Evolutionary conservation across 805 yeast species (phyloP), one percentile per base, ranked within the genome.

Genomic region (Candida dajiaensis): DNA sequence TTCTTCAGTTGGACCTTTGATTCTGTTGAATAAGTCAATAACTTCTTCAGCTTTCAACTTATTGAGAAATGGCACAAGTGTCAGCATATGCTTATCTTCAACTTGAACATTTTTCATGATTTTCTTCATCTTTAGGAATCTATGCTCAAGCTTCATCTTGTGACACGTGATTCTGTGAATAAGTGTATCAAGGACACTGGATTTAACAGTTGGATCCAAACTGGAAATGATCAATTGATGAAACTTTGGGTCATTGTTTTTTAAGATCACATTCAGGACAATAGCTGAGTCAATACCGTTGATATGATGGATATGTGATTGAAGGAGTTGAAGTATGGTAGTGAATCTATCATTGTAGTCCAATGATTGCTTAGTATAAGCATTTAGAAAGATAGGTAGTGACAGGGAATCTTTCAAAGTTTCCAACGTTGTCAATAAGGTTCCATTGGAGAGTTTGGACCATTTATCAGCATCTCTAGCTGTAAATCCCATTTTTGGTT

Each of bases 401-500:
- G 26, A 20, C 2, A 8, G 22, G 36, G 31, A 33, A 26, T 7
- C 40, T 13, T 10, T 40, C 15, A 12, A 46, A 7, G 25, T 46
- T 26, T 23, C 35, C 22, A 8, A 31, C 12, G 36, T 38, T 15
- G 12, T 26, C 7, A 38, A 3, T 11, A 35, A 6, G 26, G 21
- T 6, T 12, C 31, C 3, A 9, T 28, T 18, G 20, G 9, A 9
- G 35, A 8, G 22, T 40, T 38, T n/a, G n/a, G 15, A 12, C 35
- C 20, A n/a, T 35, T 21, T 25, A 39, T 42, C 3, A 16, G 22
- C 12, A 42, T 39, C 7, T 40, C 42, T 12, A n/a, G 13, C 21
- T 41, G 41, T 41, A 41, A 31, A 13, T 43, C 37, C n/a, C 40
- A 26, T 15, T 12, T n/a, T 28, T 49, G 49, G 38, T 51, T 11